Percentiles rank a stretch among this genome's conserved stretches.
Conservation (phyloP, 179 eudicot genomes). For the Spergularia azorica region DNA sequence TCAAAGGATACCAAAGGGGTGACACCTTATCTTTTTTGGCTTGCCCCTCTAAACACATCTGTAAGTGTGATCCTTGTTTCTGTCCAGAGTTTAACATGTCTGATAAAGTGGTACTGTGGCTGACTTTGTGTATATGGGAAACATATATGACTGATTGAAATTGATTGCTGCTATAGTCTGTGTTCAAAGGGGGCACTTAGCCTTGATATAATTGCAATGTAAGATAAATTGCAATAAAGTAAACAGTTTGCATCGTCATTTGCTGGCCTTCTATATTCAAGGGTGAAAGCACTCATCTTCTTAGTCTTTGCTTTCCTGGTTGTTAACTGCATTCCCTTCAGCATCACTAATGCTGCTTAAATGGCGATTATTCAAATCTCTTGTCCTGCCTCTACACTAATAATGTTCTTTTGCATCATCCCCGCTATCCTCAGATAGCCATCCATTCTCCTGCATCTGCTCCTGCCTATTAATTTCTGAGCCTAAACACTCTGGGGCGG, state of each 20-base stretch:
- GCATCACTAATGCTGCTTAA: background rate
- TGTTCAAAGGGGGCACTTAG: no score
- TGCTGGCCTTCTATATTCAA: background rate
- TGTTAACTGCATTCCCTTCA: background rate
- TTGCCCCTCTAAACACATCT: no score
- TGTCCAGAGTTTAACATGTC: no score
- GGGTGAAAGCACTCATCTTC: background rate
- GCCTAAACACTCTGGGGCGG: background rate
- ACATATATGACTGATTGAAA: no score
- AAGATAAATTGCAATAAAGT: no score
- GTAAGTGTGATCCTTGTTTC: no score
- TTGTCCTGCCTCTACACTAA: background rate
- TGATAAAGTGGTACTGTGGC: no score
- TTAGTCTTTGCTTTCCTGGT: background rate
- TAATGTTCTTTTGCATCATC: background rate
- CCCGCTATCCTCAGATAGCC: background rate
- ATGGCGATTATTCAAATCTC: background rate
- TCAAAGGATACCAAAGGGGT: no score
- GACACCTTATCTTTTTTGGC: no score
- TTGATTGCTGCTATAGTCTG: no score
- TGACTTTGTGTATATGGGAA: no score
- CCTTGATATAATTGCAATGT: no score
- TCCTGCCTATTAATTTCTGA: background rate
- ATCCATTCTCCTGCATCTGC: background rate
- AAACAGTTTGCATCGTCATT: background rate